Base-by-base conservation (phyloP, 305 asterid species). In the Solanum aculeatissimum region DNA sequence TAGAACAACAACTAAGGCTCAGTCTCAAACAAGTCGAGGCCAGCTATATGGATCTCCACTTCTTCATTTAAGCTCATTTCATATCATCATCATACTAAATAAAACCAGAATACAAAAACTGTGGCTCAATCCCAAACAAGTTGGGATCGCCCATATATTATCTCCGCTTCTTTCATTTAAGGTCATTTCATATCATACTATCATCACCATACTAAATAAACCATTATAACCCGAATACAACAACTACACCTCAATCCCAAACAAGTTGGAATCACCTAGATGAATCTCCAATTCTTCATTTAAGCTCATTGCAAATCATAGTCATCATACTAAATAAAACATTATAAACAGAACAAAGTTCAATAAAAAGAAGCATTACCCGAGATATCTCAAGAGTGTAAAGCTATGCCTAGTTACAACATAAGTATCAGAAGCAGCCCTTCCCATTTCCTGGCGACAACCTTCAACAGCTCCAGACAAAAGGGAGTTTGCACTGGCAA, bases 301-400 rank as follows among this genome's bases (percentile, higher is more conserved):
- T 29, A 66, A 8, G 23, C 1, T 15, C 74, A 66, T 66, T 66
- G 42, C 45, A 66, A 15, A 66, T 29, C 27, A 83, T 29, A 8
- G 18, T 14, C 18, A 9, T 19, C n/a, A 23, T 23, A 60, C 54
- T 81, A 72, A 62, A 62, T 32, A 27, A 63, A 63, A 63, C n/a
- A 63, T 63, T 32, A 15, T 66, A 4, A 77, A 6, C 25, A 43
- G 7, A 77, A 77, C 27, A 47, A 5, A 80, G 57, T 18, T 7
- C 35, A 14, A 65, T 25, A 32, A 85, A 87, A 32, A 8, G 3
- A 57, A 35, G 25, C 27, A 70, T 86, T 92, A 96, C 99, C 99
- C 98, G 19, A 96, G 90, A 91, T 87, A 94, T 16, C 92, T 74
- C 91, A 92, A 84, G 84, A 95, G 88, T 85, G 86, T 89, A 72